A percentile compares a stretch with the other conserved stretches of the same genome.
Conservation (phyloP, 2,329 filamentous ascomycete genomes). For the Parafenestella ontariensis region DNA sequence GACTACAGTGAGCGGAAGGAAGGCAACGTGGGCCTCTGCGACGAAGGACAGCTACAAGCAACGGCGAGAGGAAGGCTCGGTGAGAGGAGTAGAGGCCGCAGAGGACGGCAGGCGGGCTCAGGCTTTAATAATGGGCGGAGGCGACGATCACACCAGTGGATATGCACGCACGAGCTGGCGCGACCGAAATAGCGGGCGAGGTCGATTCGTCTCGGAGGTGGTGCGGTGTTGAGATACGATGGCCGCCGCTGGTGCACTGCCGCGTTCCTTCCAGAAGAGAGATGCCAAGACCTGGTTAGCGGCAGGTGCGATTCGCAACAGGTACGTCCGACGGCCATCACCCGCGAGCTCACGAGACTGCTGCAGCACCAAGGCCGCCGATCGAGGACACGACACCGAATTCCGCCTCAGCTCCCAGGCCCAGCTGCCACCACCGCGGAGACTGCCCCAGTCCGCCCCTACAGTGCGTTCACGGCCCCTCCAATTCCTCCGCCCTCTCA, state of each 20-base stretch:
- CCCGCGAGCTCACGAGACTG: conserved; percentile 5
- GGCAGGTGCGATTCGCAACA: conserved; percentile 2
- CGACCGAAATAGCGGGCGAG: conserved; percentile 11
- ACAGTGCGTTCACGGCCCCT: conserved; percentile 25
- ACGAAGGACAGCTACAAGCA: conserved; percentile 1
- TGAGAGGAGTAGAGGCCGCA: background rate
- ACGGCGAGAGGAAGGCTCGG: background rate
- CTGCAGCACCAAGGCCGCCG: conserved; percentile 3
- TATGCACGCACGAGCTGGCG: conserved; percentile 20
- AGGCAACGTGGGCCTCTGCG: conserved; percentile 3
- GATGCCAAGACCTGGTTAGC: conserved; percentile 1
- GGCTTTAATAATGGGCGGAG: conserved; percentile 26
- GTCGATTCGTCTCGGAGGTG: conserved; percentile 7
- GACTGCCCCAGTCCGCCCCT: conserved; percentile 4
- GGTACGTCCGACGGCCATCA: conserved; percentile 1
- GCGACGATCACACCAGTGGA: conserved; percentile 13
- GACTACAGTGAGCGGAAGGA: conserved; percentile 11
- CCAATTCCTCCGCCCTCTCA: conserved; percentile 17
- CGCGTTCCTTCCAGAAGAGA: conserved; percentile 4
- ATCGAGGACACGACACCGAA: conserved; percentile 16
- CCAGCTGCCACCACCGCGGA: conserved; percentile 10
- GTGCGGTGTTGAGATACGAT: conserved; percentile 17
- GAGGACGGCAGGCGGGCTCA: conserved; percentile 2
- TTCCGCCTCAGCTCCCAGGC: background rate
- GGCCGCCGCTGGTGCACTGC: conserved; percentile 4